A percentile compares a stretch with the other conserved stretches of the same genome.
phyloP scores from a whole-genome alignment of 2,329 filamentous ascomycete genomes.

The Chaetomiaceae sp. region DNA sequence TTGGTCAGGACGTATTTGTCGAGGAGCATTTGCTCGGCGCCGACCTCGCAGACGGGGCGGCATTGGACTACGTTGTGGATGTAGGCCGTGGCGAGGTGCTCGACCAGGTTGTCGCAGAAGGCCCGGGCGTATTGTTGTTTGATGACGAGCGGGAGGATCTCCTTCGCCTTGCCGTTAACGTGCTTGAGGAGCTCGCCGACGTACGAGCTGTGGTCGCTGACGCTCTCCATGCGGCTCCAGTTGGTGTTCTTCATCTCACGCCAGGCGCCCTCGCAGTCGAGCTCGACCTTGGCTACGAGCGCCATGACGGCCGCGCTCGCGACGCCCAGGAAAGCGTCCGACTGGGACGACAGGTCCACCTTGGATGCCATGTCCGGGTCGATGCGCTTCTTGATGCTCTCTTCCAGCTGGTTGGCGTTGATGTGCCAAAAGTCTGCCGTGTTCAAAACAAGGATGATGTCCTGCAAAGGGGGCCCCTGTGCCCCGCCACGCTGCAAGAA shows the following conservation, averaged over 20 bases:
- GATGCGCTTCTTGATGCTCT: constrained; percentile 88
- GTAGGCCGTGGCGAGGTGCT: constrained; percentile 75
- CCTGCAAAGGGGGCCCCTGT: constrained; percentile 58
- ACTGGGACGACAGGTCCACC: constrained; percentile 87
- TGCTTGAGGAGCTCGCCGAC: constrained; percentile 74
- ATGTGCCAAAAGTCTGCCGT: constrained; percentile 97
- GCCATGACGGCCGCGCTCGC: constrained; percentile 81
- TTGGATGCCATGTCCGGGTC: constrained; percentile 70
- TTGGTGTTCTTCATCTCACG: constrained; percentile 95
- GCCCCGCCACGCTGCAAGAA: constrained; percentile 57
- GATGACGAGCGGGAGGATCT: constrained; percentile 71
- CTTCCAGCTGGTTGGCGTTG: constrained; percentile 88
- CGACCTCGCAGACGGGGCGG: constrained; percentile 85
- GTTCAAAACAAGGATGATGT: constrained; percentile 83
- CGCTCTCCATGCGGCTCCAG: constrained; percentile 90
- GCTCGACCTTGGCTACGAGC: constrained; percentile 78
- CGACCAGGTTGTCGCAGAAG: constrained; percentile 94
- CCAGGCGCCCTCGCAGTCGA: constrained; percentile 82
- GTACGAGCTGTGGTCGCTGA: constrained; percentile 90
- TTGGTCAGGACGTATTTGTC: constrained; percentile 91
- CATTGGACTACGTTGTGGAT: constrained; percentile 82
- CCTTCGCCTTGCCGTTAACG: constrained; percentile 65
- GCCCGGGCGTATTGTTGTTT: constrained; percentile 93
- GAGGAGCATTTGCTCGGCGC: constrained; percentile 95
- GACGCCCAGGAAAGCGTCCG: constrained; percentile 92